Conservation (phyloP, 148 eudicot genomes). For the Rheum nobile region DNA sequence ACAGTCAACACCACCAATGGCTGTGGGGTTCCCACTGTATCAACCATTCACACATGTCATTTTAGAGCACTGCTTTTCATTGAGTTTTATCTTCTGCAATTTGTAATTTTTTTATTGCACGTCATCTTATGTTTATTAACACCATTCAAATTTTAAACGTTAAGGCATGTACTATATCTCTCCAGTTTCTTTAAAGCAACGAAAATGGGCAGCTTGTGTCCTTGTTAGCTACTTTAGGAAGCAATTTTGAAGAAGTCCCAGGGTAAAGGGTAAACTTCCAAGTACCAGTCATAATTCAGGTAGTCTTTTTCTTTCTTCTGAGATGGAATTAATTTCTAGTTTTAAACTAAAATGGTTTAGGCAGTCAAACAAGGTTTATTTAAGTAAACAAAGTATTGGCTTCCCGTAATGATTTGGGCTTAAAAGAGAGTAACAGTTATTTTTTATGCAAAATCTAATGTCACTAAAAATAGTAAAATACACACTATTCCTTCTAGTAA, state of each 20-base stretch:
- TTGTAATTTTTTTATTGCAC: background rate
- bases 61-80: background rate
- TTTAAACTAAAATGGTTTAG: background rate
- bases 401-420: background rate
- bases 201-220: background rate
- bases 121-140: background rate
- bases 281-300: background rate
- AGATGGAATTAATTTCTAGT: background rate
- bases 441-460: background rate
- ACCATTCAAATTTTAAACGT: background rate
- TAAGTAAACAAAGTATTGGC: background rate
- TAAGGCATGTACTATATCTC: background rate
- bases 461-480: background rate
- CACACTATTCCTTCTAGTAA: background rate
- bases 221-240: slow-evolving; percentile 1
- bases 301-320: background rate
- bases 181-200: background rate
- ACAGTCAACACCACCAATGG: background rate
- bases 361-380: slow-evolving; percentile 1
- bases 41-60: background rate
- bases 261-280: background rate
- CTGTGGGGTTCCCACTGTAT: background rate
- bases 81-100: background rate
- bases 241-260: background rate
- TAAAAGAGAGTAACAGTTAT: background rate